Base-by-base conservation (phyloP, 23 red algal genomes). In the Cyanidioschyzon merolae region DNA sequence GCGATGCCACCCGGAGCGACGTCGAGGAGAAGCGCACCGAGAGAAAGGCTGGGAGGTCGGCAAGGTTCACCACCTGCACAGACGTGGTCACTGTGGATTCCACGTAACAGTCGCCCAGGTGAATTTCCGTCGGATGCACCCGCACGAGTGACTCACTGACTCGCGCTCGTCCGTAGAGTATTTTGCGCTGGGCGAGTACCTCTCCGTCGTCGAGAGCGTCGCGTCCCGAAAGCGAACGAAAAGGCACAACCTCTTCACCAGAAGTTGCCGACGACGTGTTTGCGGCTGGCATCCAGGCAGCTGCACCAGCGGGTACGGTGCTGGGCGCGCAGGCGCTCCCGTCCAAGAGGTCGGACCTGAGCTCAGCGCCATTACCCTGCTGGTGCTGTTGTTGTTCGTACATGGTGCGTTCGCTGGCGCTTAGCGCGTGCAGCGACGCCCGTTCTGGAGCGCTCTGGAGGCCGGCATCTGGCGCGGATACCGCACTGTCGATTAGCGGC, bases 101-200 rank as follows among this genome's bases (percentile, higher is more conserved):
- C 1, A 96, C 41, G 76, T 84, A 59, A 75, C 92, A 96, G 45
- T 90, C 86, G n/a, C 92, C 92, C 45, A 96, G 83, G 39, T 96
- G 67, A 32, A 91, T 74, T 39, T 96, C 85, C 37, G 68, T 77
- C n/a, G 78, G 83, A 35, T 76, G 76, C 24, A 96, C 75, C 24
- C 59, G 77, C 1, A 96, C 82, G 1, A 88, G 68, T 21, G 84
- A 89, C 59, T 96, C 88, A 71, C 92, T 90, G 0, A 88, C 87
- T 38, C 80, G 83, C 24, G 92, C 79, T 7, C 82, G 45, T 18
- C 78, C 58, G 45, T 54, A 54, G 45, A 54, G 21, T 54, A 54
- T 21, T 54, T 54, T 54, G 12, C 45, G 45, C 45, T 54, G 45
- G n/a, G n/a, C n/a, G 26, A 58, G 37, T 40, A 39, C 37, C 38